Percentiles rank a stretch among this genome's conserved stretches.
These are phyloP conservation scores for Phytophthora multivora DNA, from an alignment of 352 stramenopile genomes.

Conservation along the genomic window DNA sequence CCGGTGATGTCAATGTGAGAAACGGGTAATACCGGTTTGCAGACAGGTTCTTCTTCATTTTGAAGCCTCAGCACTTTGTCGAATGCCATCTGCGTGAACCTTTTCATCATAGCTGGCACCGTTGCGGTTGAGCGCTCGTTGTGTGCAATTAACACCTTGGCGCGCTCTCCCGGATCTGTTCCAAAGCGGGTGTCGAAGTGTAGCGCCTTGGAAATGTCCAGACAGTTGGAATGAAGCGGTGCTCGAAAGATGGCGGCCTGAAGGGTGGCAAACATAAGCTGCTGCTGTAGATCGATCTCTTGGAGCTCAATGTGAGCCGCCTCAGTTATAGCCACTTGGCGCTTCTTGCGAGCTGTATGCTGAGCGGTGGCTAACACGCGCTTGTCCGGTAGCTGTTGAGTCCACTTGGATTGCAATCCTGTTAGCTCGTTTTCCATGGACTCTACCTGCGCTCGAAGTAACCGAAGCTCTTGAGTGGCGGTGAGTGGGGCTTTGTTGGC, in stretches of 20 bases:
- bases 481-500: conserved; percentile 17
- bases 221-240: conserved; percentile 30
- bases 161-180: conserved; percentile 9
- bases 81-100: conserved; percentile 26
- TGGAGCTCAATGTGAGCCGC: conserved; percentile 23
- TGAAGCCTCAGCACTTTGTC: conserved; percentile 12
- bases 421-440: conserved; percentile 36
- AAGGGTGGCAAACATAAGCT: conserved; percentile 39
- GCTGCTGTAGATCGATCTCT: conserved; percentile 36
- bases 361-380: conserved; percentile 19
- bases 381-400: conserved; percentile 23
- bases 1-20: conserved; percentile 41
- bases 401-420: conserved; percentile 28
- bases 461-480: conserved; percentile 34
- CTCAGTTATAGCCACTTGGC: conserved; percentile 15
- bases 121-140: conserved; percentile 22
- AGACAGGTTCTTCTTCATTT: conserved; percentile 1
- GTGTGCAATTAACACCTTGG: conserved; percentile 20
- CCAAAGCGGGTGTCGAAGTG: conserved; percentile 38
- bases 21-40: conserved; percentile 16
- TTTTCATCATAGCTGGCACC: conserved; percentile 22
- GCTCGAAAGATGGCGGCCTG: conserved; percentile 31
- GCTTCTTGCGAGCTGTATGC: conserved; percentile 29
- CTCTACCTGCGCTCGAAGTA: conserved; percentile 29
- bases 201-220: conserved; percentile 25